Evolutionary conservation across 2,329 filamentous ascomycete species (phyloP).

Genomic region (Rhynchosporium graminicola): DNA sequence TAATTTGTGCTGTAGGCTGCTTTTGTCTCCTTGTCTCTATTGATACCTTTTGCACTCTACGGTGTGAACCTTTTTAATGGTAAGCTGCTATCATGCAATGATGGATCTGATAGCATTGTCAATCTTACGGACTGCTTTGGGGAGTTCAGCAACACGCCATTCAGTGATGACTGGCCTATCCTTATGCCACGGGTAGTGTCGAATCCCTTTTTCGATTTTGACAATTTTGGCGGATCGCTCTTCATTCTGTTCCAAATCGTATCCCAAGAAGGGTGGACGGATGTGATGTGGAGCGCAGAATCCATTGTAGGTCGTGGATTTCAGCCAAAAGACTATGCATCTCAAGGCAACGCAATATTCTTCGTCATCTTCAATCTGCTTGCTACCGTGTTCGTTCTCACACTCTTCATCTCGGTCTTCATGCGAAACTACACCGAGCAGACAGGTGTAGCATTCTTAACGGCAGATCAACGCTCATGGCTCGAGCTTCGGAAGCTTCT

Average conservation of each 20-base stretch:
- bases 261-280: slow-evolving; percentile 96
- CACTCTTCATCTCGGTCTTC: slow-evolving; percentile 97
- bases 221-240: slow-evolving; percentile 88
- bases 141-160: slow-evolving; percentile 77
- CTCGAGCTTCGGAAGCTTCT: slow-evolving; percentile 90
- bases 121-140: slow-evolving; percentile 76
- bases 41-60: slow-evolving; percentile 97
- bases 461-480: slow-evolving; percentile 95
- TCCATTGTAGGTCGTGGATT: slow-evolving; percentile 74
- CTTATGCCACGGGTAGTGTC: slow-evolving; percentile 77
- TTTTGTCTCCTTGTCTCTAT: slow-evolving; percentile 88
- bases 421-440: slow-evolving; percentile 99
- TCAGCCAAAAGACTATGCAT: slow-evolving; percentile 69
- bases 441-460: slow-evolving; percentile 94
- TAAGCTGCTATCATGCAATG: slow-evolving; percentile 78
- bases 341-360: slow-evolving; percentile 87
- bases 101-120: slow-evolving; percentile 56
- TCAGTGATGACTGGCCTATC: slow-evolving; percentile 72
- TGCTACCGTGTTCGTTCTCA: slow-evolving; percentile 93
- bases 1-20: slow-evolving; percentile 56
- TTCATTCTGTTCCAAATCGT: slow-evolving; percentile 99
- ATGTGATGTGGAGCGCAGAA: slow-evolving; percentile 85
- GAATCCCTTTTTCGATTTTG: slow-evolving; percentile 89
- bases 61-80: slow-evolving; percentile 92
- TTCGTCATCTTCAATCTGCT: slow-evolving; percentile 96